phyloP scores from a whole-genome alignment of 2,329 filamentous ascomycete species.

The Fusarium longipes region DNA sequence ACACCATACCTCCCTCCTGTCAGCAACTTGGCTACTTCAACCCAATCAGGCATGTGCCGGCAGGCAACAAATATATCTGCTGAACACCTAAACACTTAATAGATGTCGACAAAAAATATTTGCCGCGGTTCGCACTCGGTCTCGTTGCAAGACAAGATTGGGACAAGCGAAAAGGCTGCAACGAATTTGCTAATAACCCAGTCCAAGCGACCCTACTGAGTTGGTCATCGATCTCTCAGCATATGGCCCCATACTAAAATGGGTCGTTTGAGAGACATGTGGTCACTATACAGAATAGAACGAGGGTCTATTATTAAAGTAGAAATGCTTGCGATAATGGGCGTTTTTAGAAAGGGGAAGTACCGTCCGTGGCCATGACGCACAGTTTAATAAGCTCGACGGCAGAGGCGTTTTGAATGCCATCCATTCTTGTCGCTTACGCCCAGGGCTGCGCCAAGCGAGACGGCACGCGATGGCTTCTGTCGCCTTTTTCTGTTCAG shows the following conservation, averaged over 20 bases:
- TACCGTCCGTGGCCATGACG: neutral
- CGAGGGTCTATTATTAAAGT: constrained; percentile 2
- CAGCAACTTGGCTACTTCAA: constrained; percentile 28
- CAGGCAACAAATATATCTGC: constrained; percentile 40
- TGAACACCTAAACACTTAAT: too few species aligned
- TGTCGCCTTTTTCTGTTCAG: constrained; percentile 1
- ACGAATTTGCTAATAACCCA: constrained; percentile 15
- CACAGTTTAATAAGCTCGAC: constrained; percentile 14
- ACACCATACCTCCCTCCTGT: constrained; percentile 21
- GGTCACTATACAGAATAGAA: constrained; percentile 12
- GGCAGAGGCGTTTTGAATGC: constrained; percentile 24
- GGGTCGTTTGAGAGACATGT: constrained; percentile 9
- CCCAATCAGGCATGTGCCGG: constrained; percentile 40
- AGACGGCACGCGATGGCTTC: constrained; percentile 23
- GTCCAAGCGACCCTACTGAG: constrained; percentile 13
- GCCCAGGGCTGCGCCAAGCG: constrained; percentile 28
- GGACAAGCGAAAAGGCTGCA: constrained; percentile 1
- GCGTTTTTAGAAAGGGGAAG: neutral
- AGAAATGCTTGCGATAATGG: constrained; percentile 4
- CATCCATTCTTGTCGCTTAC: constrained; percentile 23
- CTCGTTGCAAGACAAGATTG: constrained; percentile 11
- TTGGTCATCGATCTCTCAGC: constrained; percentile 20
- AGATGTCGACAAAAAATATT: constrained; percentile 30
- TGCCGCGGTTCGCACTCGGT: constrained; percentile 18
- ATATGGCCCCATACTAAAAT: constrained; percentile 21